Conservation (phyloP, 2,329 filamentous ascomycete species). For the Stachybotrys echinatus region DNA sequence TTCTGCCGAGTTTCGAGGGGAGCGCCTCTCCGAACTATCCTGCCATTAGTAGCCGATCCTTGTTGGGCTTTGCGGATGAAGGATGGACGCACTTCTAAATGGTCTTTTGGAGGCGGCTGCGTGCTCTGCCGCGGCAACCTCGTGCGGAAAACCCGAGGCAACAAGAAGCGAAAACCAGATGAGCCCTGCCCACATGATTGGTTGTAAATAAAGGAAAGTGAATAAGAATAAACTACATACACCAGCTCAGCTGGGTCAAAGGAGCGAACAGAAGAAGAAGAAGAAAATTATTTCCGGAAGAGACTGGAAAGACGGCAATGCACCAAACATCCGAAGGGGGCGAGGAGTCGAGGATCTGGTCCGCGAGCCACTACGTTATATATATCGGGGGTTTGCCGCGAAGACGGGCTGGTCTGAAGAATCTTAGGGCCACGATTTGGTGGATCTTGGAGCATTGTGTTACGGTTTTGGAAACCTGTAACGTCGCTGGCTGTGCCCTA, state of each 20-base stretch:
- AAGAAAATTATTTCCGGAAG: neutral
- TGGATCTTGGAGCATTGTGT: neutral
- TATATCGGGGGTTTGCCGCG: neutral
- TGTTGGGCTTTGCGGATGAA: neutral
- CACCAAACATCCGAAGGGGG: neutral
- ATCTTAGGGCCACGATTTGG: neutral
- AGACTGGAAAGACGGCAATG: neutral
- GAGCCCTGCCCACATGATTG: neutral
- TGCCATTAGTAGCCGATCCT: neutral
- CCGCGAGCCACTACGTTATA: too few relatives aligned
- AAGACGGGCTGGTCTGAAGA: neutral
- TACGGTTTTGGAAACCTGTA: neutral
- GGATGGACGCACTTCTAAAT: neutral
- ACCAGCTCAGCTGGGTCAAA: neutral
- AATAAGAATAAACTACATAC: neutral
- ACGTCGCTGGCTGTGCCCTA: neutral
- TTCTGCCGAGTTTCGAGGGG: conserved; percentile 10
- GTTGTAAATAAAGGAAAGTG: neutral
- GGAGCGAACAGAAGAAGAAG: neutral
- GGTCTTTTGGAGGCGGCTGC: neutral
- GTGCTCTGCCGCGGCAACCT: too few relatives aligned
- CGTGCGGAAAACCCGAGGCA: neutral
- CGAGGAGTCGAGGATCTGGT: neutral
- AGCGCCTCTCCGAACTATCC: conserved; percentile 7
- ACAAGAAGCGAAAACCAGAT: neutral